Evolutionary conservation across 2,329 filamentous ascomycete species (phyloP).

Genomic region (Xylariales sp.): DNA sequence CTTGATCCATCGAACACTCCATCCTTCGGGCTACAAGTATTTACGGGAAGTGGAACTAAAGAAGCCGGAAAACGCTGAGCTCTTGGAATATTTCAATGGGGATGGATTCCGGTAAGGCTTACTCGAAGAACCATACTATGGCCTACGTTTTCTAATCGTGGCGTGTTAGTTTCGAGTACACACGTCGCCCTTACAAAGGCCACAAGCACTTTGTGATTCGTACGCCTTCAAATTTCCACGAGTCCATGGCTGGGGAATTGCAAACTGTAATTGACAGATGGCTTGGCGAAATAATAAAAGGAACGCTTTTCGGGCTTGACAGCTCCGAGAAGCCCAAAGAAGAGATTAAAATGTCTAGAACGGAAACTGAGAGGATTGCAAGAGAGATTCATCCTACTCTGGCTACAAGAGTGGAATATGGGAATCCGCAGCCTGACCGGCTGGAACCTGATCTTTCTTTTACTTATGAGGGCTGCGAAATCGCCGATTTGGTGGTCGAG

Average conservation of each 20-base stretch:
- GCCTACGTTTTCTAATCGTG: not conserved
- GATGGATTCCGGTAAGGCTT: conserved; percentile 13
- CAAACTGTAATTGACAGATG: not conserved
- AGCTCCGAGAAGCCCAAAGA: not conserved
- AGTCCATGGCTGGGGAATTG: conserved; percentile 1
- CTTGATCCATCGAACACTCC: conserved; percentile 19
- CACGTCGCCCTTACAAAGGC: conserved; percentile 18
- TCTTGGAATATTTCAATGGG: conserved; percentile 3
- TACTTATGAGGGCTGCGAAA: not conserved
- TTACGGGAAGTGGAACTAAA: conserved; percentile 16
- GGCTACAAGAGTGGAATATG: not conserved
- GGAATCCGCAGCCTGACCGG: not conserved
- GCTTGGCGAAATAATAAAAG: conserved; percentile 1
- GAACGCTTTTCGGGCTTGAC: conserved; percentile 12
- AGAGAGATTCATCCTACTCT: conserved; percentile 5
- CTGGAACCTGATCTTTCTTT: conserved; percentile 24
- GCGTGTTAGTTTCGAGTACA: conserved; percentile 22
- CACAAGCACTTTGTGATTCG: conserved; percentile 30
- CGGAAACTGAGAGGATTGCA: conserved; percentile 12
- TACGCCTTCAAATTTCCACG: conserved; percentile 15
- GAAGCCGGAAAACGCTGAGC: conserved; percentile 11
- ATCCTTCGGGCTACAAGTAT: conserved; percentile 17
- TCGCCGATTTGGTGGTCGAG: conserved; percentile 19
- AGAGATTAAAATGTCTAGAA: no score
- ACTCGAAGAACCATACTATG: no score